Evolutionary conservation across 129 eudicot genomes (phyloP).

Genomic region (Ambrosia artemisiifolia): DNA sequence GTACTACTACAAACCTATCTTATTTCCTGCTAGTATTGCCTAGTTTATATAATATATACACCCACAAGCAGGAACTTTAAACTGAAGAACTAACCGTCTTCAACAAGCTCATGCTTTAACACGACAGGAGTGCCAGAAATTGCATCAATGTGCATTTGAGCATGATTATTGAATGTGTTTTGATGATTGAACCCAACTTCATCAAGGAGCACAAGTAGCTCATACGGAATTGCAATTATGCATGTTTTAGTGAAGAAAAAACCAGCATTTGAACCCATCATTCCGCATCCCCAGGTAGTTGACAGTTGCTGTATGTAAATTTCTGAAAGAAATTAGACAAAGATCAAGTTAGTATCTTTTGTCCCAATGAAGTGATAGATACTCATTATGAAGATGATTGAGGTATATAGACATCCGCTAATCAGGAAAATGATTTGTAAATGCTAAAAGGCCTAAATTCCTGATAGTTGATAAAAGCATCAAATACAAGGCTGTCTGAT

Average conservation of each 20-base stretch:
- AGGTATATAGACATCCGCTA: background rate
- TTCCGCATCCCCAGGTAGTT: constrained; percentile 67
- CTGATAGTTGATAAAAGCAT: no score
- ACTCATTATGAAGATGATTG: background rate
- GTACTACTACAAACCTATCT: constrained; percentile 1
- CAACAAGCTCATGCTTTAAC: constrained; percentile 52
- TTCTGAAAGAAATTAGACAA: constrained; percentile 27
- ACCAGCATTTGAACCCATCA: constrained; percentile 54
- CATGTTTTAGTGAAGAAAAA: constrained; percentile 24
- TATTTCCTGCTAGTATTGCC: constrained; percentile 24
- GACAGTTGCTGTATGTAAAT: constrained; percentile 18
- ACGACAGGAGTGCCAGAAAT: constrained; percentile 23
- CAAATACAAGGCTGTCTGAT: background rate
- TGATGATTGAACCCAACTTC: constrained; percentile 28
- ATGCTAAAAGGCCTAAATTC: constrained; percentile 7
- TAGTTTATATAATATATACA: background rate
- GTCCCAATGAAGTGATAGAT: background rate
- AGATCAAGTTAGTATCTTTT: background rate
- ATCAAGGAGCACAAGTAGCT: constrained; percentile 30
- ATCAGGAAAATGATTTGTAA: background rate
- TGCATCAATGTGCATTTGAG: constrained; percentile 19
- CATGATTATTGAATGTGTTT: constrained; percentile 22
- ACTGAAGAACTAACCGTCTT: constrained; percentile 39
- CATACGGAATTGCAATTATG: constrained; percentile 27
- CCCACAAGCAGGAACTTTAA: background rate